phyloP scores from a whole-genome alignment of 306 rosid species.

The Lithocarpus polystachyus region DNA sequence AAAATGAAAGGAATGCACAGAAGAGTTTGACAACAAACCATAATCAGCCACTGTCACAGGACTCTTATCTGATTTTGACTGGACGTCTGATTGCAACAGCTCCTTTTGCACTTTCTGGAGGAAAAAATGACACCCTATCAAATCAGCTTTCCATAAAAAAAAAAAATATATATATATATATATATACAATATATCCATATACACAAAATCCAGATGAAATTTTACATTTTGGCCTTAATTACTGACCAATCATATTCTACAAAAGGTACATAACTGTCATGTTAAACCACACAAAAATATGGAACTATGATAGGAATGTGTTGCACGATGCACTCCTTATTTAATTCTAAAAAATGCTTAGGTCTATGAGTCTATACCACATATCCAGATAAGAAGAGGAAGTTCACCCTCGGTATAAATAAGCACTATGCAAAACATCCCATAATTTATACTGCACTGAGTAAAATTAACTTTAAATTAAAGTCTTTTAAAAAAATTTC shows the following conservation, averaged over 20 bases:
- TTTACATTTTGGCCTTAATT: background rate
- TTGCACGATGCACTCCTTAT: background rate
- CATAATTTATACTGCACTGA: background rate
- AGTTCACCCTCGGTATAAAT: background rate
- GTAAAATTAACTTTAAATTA: background rate
- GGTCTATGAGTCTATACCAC: background rate
- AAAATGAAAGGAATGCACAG: background rate
- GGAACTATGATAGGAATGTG: background rate
- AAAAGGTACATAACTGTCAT: background rate
- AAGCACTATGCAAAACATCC: background rate
- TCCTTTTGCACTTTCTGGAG: constrained; percentile 86
- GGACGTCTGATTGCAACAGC: constrained; percentile 80
- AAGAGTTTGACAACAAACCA: constrained; percentile 39
- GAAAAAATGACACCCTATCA: constrained; percentile 7
- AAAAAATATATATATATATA: too few species aligned
- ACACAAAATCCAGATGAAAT: background rate
- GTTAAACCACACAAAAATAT: background rate
- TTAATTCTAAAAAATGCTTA: background rate
- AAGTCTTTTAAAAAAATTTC: background rate
- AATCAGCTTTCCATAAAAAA: background rate
- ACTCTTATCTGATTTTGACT: constrained; percentile 86
- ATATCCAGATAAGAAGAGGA: background rate
- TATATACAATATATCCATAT: background rate
- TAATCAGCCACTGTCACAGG: constrained; percentile 98
- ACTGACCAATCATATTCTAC: background rate